Conservation (phyloP, 2,329 filamentous ascomycete genomes). For the Diplodia sapinea region DNA sequence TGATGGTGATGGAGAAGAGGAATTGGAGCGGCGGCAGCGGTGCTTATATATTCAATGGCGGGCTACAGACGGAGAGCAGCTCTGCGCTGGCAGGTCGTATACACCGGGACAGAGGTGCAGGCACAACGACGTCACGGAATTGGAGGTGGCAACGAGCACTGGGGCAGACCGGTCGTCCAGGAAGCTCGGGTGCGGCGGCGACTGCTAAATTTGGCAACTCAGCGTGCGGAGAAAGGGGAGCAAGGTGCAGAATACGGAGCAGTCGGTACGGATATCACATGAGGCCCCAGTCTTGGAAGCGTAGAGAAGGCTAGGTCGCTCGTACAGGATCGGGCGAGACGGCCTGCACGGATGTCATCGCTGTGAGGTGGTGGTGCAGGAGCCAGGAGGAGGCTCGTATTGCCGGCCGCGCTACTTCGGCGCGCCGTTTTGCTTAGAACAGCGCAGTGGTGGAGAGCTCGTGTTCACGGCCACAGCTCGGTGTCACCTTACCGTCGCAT, state of each 20-base stretch:
- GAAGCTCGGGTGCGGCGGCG: neutral
- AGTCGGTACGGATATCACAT: neutral
- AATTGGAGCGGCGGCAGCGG: neutral
- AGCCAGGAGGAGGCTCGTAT: conserved; percentile 14
- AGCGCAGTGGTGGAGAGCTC: conserved; percentile 11
- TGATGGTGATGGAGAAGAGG: conserved; percentile 23
- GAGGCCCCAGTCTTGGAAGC: conserved; percentile 3
- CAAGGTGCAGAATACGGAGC: conserved; percentile 13
- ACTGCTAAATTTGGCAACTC: conserved; percentile 18
- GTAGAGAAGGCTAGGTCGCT: neutral
- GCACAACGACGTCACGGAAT: conserved; percentile 3
- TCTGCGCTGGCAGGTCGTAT: conserved; percentile 10
- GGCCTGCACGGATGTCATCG: neutral
- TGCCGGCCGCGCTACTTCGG: conserved; percentile 8
- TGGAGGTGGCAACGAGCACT: neutral
- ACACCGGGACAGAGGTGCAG: neutral
- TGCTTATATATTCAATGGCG: conserved; percentile 16
- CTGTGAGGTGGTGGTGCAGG: conserved; percentile 21
- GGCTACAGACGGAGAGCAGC: neutral
- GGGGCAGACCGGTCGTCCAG: conserved; percentile 5
- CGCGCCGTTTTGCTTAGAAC: conserved; percentile 20
- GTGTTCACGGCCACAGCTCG: conserved; percentile 19
- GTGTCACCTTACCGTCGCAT: conserved; percentile 26
- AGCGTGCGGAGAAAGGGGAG: conserved; percentile 14
- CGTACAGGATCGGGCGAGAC: conserved; percentile 19